Conservation (phyloP, 345 rosid genomes). For the Salix exigua region DNA sequence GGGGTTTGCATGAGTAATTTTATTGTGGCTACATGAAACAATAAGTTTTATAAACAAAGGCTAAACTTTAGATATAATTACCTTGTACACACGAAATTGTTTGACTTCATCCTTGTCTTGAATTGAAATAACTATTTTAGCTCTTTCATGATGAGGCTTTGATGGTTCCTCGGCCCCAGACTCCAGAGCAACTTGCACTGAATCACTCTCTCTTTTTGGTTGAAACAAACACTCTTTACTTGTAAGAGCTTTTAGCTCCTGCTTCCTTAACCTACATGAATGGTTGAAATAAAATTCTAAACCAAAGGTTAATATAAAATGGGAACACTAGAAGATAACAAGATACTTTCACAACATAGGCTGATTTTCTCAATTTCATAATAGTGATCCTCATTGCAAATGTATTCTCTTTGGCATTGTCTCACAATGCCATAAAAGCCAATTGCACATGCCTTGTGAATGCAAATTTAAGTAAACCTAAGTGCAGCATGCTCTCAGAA, state of each 20-base stretch:
- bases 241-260: slow-evolving; percentile 55
- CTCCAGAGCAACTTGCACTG: slow-evolving; percentile 29
- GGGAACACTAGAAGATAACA: background rate
- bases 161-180: slow-evolving; percentile 31
- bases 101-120: slow-evolving; percentile 66
- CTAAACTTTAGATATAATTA: slow-evolving; percentile 18
- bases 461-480: no score
- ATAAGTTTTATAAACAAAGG: background rate
- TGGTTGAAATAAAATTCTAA: slow-evolving; percentile 7
- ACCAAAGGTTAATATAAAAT: background rate
- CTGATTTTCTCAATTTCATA: no score
- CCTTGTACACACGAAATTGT: slow-evolving; percentile 64
- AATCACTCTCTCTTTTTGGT: slow-evolving; percentile 34
- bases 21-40: background rate
- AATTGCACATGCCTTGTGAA: no score
- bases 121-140: slow-evolving; percentile 62
- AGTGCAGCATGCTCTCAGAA: no score
- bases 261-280: slow-evolving; percentile 56
- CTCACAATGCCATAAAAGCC: no score
- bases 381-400: no score
- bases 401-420: no score
- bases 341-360: background rate
- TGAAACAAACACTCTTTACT: slow-evolving; percentile 16
- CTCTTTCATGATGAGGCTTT: slow-evolving; percentile 40
- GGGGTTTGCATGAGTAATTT: background rate